Evolutionary conservation across 208 protist species (phyloP).

Genomic region (Jaenimonas drosophilae): DNA sequence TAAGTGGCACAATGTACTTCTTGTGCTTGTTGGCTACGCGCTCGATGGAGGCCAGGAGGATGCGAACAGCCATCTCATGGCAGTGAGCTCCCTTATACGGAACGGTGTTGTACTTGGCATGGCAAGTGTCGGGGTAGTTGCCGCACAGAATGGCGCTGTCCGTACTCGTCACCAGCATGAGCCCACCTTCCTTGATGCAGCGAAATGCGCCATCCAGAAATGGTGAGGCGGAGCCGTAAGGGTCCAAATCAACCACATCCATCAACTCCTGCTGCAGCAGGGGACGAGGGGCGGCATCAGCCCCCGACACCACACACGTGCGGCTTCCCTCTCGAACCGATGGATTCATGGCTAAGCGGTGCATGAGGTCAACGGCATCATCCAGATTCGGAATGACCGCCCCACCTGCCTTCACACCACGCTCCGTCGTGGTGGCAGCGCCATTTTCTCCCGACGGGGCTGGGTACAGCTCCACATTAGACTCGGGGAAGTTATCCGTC

Average conservation of each 20-base stretch:
- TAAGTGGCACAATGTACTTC: constrained; percentile 94
- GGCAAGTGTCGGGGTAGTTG: constrained; percentile 95
- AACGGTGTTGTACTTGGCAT: constrained; percentile 95
- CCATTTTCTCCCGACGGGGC: not conserved
- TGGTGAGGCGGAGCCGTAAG: constrained; percentile 96
- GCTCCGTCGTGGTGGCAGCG: not conserved
- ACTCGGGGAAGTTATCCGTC: constrained; percentile 68
- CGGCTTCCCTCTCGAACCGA: constrained; percentile 33
- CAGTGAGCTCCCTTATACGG: constrained; percentile 85
- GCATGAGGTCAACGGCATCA: constrained; percentile 90
- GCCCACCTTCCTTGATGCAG: constrained; percentile 93
- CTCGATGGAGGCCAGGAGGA: constrained; percentile 93
- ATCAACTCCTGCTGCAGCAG: constrained; percentile 89
- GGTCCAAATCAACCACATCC: constrained; percentile 99
- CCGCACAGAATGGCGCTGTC: constrained; percentile 98
- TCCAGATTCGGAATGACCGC: constrained; percentile 87
- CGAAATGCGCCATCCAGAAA: constrained; percentile 97
- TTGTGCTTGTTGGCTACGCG: constrained; percentile 89
- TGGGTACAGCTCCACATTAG: constrained; percentile 18
- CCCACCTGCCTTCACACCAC: constrained; percentile 25
- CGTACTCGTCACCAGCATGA: constrained; percentile 98
- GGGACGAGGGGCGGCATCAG: constrained; percentile 5
- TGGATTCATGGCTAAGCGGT: constrained; percentile 61
- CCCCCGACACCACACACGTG: constrained; percentile 12
- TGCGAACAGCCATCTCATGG: constrained; percentile 95